Evolutionary conservation across 768 basidiomycete genomes (phyloP), one percentile per base, ranked within the genome.

Genomic region (Lenzites betulinus): DNA sequence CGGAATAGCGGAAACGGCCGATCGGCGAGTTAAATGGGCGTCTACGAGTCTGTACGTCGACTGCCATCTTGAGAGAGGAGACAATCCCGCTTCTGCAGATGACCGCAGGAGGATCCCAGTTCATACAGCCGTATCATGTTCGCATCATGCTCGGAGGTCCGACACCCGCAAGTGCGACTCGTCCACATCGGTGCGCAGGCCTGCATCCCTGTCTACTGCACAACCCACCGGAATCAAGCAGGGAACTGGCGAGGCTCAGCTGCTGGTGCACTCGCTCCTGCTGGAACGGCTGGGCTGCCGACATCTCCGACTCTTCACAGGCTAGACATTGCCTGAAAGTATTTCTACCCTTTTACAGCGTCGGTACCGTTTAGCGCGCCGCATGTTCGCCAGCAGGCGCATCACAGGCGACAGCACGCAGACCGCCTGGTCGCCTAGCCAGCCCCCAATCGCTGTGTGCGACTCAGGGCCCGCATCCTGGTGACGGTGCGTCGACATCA

Each of bases 311-410:
- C 43, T 8, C n/a, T 16, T 28, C 44, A 41, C 23, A 47, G 49
- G 49, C 38, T 7, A 22, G 42, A 54, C 33, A n/a, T 11, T 36
- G 8, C 18, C 20, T 33, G 25, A 13, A 36, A 25, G 30, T 36
- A n/a, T 43, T 48, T 28, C 22, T 53, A 20, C 57, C 41, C 25
- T 6, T 63, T 18, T 51, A 58, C 61, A 58, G 61, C 44, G n/a
- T 58, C 61, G 61, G 61, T 56, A 50, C 52, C 56, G 61, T 56
- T 63, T 58, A 58, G 30, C 44, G 12, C 25, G 56, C 39, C 56
- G 61, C 61, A 63, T 63, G 61, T 30, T 46, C 51, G 56, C 61
- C 61, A 58, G 51, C 61, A 63, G 56, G 56, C 56, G 47, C 51
- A 52, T 63, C 54, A 58, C 46, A 44, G 25, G 23, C 56, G 55